Conservation (phyloP, 768 basidiomycete genomes). For the Leucocoprinus leucothites region DNA sequence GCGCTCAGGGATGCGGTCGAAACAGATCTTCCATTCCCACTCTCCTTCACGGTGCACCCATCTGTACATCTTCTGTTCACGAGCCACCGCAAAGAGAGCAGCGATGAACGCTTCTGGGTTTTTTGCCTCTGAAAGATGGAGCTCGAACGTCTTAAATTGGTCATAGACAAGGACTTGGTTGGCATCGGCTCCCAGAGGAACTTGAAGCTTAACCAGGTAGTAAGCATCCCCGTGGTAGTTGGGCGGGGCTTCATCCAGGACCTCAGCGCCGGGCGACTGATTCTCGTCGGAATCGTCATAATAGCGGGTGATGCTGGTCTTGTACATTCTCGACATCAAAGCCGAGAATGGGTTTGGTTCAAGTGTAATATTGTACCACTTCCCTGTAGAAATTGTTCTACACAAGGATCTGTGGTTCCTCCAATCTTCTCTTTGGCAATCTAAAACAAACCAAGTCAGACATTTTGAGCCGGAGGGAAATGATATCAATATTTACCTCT, state of each 20-base stretch:
- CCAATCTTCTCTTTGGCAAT: slow-evolving; percentile 43
- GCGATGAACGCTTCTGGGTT: slow-evolving; percentile 20
- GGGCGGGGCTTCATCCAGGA: slow-evolving; percentile 17
- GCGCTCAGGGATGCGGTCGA: slow-evolving; percentile 13
- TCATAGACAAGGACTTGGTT: slow-evolving; percentile 38
- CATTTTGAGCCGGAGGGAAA: neutral
- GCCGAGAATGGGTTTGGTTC: slow-evolving; percentile 12
- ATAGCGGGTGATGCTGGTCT: slow-evolving; percentile 21
- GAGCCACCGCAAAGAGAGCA: slow-evolving; percentile 18
- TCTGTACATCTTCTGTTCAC: slow-evolving; percentile 16
- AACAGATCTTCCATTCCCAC: slow-evolving; percentile 16
- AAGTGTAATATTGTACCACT: slow-evolving; percentile 32
- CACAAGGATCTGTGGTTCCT: slow-evolving; percentile 35
- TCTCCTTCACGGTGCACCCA: slow-evolving; percentile 14
- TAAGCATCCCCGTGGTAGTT: slow-evolving; percentile 32
- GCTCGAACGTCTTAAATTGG: slow-evolving; percentile 35
- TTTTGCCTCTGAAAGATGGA: slow-evolving; percentile 24
- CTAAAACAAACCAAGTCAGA: slow-evolving; percentile 17
- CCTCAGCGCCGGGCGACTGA: neutral
- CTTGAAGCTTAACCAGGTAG: slow-evolving; percentile 41
- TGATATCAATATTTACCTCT: slow-evolving; percentile 21
- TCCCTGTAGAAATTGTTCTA: slow-evolving; percentile 34
- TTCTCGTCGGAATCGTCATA: slow-evolving; percentile 17
- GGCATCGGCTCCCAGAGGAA: slow-evolving; percentile 17
- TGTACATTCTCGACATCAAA: slow-evolving; percentile 7